Base-by-base conservation (phyloP, 129 eudicot genomes). In the Arctium lappa region DNA sequence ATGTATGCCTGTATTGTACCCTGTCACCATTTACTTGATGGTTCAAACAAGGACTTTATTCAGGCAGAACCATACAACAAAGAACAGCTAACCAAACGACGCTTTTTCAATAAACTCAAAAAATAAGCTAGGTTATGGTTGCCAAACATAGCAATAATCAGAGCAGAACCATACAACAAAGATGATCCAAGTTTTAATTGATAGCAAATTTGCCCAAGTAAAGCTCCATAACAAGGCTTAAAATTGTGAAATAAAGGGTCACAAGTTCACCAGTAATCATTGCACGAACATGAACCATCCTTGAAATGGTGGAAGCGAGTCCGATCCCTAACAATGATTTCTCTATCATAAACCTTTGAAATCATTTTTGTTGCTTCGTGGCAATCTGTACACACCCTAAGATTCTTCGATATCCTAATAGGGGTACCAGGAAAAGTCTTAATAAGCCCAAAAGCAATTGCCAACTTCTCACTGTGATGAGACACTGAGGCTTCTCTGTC, bases 381-480 rank as follows among this genome's bases (percentile, higher is more conserved):
- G 72, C 92, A 89, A 56, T 89, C 89, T 10, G 29, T 81, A 78
- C 92, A 86, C 8, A 86, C 83, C 65, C 88, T 78, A 27, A 89
- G 75, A 69, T 84, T 89, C 80, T 89, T 86, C 8, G 88, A 69
- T 70, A 86, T 81, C 53, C 86, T 65, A 30, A 85, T 83, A 50
- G 84, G 56, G 16, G 82, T 68, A 34, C 86, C 91, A 6, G 68
- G 53, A 46, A 30, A n/a, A 72, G 80, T 84, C 66, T 73, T 80
- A 46, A 80, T 79, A 16, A 89, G 87, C 18, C 88, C 90, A 76
- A 84, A 89, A 68, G 88, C 94, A 81, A 88, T 88, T 15, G 91
- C 91, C 73, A 88, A 60, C 76, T 90, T 90, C 86, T 88, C 91
- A 34, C 91, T 90, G 39, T 90, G 94, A 39, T 88, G 89, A 74